Conservation (phyloP, 805 yeast genomes). For the Starmerella sirachaensis region DNA sequence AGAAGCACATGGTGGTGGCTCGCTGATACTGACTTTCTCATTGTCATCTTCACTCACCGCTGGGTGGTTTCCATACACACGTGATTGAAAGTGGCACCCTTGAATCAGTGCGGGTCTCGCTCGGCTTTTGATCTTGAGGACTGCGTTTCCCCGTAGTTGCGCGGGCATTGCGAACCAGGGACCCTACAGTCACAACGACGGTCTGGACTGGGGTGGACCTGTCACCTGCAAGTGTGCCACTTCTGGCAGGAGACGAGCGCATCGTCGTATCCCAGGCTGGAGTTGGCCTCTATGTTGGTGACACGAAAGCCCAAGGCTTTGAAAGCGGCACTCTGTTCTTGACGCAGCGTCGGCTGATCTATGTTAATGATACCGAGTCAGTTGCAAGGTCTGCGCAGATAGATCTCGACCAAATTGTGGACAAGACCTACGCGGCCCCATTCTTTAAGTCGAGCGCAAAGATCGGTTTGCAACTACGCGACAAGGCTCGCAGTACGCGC, state of each 20-base stretch:
- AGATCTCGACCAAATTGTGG: conserved; percentile 34
- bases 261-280: conserved; percentile 41
- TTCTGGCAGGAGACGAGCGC: conserved; percentile 33
- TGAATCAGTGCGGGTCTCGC: too few species aligned
- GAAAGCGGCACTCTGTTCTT: conserved; percentile 71
- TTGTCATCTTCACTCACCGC: too few species aligned
- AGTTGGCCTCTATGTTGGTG: conserved; percentile 67
- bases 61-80: too few species aligned
- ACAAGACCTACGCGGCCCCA: conserved; percentile 35
- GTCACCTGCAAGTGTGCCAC: conserved; percentile 28
- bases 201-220: conserved; percentile 26
- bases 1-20: too few species aligned
- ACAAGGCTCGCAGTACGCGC: conserved; percentile 3
- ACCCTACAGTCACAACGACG: not conserved
- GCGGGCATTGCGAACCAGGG: not conserved
- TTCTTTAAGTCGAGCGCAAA: conserved; percentile 73
- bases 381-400: conserved; percentile 37
- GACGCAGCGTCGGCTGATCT: conserved; percentile 62
- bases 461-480: conserved; percentile 33
- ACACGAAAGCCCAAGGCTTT: conserved; percentile 44
- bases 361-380: conserved; percentile 44
- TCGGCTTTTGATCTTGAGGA: too few species aligned
- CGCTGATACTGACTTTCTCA: too few species aligned
- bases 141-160: not conserved
- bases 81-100: too few species aligned